These are phyloP conservation scores for Theobroma grandiflorum DNA, from an alignment of 441 rosid genomes.

Conservation along the genomic window DNA sequence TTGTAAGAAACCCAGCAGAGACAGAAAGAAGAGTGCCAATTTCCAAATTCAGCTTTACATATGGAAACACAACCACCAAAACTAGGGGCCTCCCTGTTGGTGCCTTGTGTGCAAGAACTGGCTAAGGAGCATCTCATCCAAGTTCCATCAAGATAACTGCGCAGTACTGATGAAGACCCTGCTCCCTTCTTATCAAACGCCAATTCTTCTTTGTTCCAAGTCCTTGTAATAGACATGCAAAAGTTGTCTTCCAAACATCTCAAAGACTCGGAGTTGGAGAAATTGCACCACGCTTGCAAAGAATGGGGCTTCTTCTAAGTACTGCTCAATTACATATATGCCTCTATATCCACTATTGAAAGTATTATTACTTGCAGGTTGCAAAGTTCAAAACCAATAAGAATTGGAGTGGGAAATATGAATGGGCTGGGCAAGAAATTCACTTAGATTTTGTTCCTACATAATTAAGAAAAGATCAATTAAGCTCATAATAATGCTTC, in stretches of 20 bases:
- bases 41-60: background rate
- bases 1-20: background rate
- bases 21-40: background rate
- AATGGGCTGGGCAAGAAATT: no score
- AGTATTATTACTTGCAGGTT: no score
- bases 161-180: slow-evolving; percentile 18
- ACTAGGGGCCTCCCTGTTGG: slow-evolving; percentile 28
- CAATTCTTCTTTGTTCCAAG: background rate
- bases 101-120: slow-evolving; percentile 32
- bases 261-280: slow-evolving; percentile 16
- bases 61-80: slow-evolving; percentile 26
- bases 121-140: slow-evolving; percentile 6
- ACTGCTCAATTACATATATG: no score
- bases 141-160: slow-evolving; percentile 26
- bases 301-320: slow-evolving; percentile 41
- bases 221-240: slow-evolving; percentile 32
- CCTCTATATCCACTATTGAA: no score
- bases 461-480: no score
- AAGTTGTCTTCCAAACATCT: slow-evolving; percentile 12
- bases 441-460: no score
- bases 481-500: no score
- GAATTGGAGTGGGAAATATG: no score
- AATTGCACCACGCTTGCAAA: slow-evolving; percentile 36
- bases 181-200: background rate
- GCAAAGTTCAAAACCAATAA: no score